These are phyloP conservation scores for Centrapalus pauciflorus DNA, from an alignment of 129 eudicot species.

Conservation along the genomic window DNA sequence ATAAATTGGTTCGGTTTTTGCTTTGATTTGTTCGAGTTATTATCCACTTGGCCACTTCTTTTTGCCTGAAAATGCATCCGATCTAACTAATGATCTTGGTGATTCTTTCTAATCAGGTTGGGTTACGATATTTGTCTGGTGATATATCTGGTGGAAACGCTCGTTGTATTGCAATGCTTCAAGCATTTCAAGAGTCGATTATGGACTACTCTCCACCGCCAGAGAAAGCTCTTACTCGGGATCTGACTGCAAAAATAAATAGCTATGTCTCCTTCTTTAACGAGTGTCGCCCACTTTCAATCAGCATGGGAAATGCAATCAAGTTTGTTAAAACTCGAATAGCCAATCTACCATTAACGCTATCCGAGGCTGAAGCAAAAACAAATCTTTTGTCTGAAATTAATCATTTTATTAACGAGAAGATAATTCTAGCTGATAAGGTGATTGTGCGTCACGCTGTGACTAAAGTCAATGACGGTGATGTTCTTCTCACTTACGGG, in stretches of 20 bases:
- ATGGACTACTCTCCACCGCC: conserved; percentile 79
- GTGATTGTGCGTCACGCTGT: conserved; percentile 87
- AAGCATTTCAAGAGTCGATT: conserved; percentile 87
- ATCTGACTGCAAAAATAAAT: conserved; percentile 80
- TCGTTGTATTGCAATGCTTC: conserved; percentile 99
- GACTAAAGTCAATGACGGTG: conserved; percentile 92
- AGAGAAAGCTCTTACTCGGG: conserved; percentile 68
- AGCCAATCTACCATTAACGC: conserved; percentile 58
- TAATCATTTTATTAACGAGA: conserved; percentile 66
- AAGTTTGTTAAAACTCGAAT: conserved; percentile 71
- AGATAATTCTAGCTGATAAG: conserved; percentile 84
- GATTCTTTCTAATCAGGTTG: conserved; percentile 53
- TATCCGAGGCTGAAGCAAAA: conserved; percentile 88
- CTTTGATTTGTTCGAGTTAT: too few species aligned
- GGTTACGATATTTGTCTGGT: conserved; percentile 74
- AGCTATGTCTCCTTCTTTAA: conserved; percentile 74
- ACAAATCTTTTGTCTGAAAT: conserved; percentile 68
- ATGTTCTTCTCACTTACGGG: conserved; percentile 80
- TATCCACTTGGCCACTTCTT: too few species aligned
- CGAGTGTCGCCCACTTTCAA: conserved; percentile 92
- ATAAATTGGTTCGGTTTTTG: too few species aligned
- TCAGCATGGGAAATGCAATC: conserved; percentile 97
- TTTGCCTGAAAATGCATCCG: background rate
- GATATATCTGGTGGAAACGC: conserved; percentile 97
- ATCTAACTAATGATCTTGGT: background rate